These are phyloP conservation scores for Phycomyces blakesleeanus DNA, from an alignment of 192 early-diverging fungal genomes.

Conservation along the genomic window DNA sequence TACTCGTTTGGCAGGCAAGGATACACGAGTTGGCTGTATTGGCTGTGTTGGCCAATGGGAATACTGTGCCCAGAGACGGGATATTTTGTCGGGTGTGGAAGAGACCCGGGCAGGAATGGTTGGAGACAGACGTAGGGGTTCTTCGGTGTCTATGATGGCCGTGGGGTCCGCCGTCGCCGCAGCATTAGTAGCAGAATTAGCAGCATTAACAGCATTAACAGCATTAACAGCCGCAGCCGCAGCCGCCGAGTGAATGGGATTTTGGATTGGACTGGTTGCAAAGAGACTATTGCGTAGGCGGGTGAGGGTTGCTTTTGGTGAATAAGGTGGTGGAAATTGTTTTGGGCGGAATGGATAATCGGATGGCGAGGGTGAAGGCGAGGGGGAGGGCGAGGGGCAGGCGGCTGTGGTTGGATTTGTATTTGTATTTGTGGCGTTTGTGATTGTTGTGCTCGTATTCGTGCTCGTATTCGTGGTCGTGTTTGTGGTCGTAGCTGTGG, in stretches of 20 bases:
- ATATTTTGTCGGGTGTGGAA: conserved; percentile 34
- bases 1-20: neutral
- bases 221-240: too few species aligned
- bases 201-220: too few species aligned
- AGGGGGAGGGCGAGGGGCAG: conserved; percentile 11
- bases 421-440: neutral
- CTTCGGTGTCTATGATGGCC: neutral
- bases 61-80: conserved; percentile 27
- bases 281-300: conserved; percentile 4
- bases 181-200: too few species aligned
- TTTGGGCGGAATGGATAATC: conserved; percentile 1
- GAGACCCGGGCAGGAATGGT: conserved; percentile 28
- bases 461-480: conserved; percentile 10
- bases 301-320: neutral
- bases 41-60: conserved; percentile 3
- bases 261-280: conserved; percentile 11
- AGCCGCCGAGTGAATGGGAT: conserved; percentile 17
- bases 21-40: too few species aligned
- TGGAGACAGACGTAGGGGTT: neutral
- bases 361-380: conserved; percentile 15
- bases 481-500: too few species aligned
- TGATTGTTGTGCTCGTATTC: neutral
- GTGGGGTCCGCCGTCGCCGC: too few species aligned
- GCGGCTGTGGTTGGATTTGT: neutral
- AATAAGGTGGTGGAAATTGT: conserved; percentile 1